Conservation (phyloP, 148 eudicot species). For the Rhododendron vialii region DNA sequence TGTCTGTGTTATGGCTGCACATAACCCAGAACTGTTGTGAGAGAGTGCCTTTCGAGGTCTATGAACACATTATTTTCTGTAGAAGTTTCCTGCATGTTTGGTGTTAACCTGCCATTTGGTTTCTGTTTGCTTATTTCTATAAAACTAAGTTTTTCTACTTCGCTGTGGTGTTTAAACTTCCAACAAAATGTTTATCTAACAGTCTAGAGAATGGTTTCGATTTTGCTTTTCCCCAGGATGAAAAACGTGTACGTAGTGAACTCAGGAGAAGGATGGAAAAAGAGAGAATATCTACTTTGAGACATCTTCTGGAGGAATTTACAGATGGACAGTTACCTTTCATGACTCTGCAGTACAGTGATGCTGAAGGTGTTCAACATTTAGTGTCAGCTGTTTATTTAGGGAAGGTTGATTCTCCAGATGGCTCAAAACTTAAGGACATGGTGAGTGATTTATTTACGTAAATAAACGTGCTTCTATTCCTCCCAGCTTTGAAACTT, state of each 20-base stretch:
- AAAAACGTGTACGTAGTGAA: conserved; percentile 60
- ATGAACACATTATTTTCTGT: neutral
- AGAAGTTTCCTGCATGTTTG: neutral
- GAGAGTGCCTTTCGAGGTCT: neutral
- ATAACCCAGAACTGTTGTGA: neutral
- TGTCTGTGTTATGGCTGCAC: neutral
- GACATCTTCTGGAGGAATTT: conserved; percentile 55
- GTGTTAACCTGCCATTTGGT: neutral
- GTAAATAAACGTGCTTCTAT: neutral
- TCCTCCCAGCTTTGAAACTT: neutral
- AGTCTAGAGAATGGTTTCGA: conserved; percentile 1
- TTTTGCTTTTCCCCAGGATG: conserved; percentile 40
- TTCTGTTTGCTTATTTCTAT: neutral
- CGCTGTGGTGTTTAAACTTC: neutral
- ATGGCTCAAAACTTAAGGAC: conserved; percentile 49
- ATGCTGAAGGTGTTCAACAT: conserved; percentile 65
- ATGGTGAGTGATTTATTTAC: conserved; percentile 44
- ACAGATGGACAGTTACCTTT: conserved; percentile 71
- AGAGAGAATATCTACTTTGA: conserved; percentile 69
- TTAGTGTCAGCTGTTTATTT: conserved; percentile 72
- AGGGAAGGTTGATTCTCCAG: conserved; percentile 64
- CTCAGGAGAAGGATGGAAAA: conserved; percentile 69
- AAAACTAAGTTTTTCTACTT: neutral
- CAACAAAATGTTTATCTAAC: neutral
- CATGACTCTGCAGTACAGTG: conserved; percentile 64